Evolutionary conservation across 306 rosid genomes (phyloP), one percentile per base, ranked within the genome.

Genomic region (Quillaja saponaria): DNA sequence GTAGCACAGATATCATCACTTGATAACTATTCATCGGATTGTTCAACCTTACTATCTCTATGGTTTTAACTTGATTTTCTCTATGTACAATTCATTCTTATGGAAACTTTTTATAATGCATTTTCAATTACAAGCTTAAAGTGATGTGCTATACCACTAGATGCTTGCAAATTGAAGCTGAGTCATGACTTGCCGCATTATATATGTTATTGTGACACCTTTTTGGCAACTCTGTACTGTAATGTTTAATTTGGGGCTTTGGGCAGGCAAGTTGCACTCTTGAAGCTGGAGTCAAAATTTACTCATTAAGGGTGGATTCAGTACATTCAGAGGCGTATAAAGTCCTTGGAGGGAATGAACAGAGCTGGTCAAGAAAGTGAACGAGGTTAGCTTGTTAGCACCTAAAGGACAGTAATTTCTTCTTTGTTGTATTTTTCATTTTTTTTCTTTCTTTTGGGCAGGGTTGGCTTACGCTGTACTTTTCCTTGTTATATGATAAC

Each of bases 281-380:
- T 72, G 99, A 92, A 84, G 99, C 95, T 35, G 99, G 96, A 54
- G 96, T 92, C 38, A 92, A 85, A 76, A 87, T 92, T 62, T 92
- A 89, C 75, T 81, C 99, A 44, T 16, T 89, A 25, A 74, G 99
- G 71, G 99, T 92, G 68, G 99, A 92, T 76, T 87, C 99, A 0
- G 96, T 85, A 67, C 99, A 92, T 63, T 89, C 96, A 13, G 96
- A 89, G 76, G 95, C 99, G 7, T 92, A 92, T 68, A 89, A 92
- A 78, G 99, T 92, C 61, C 99, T 89, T 74, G 89, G 96, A 31
- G 95, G 99, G 69, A 1, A 89, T 89, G 96, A 92, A 92, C 54
- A 83, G 99, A 77, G 96, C 89, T 19, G 96, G 95, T 17, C 96
- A 83, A 78, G 99, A 86, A 63, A 73, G 81, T 47, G 90, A 86